phyloP scores from a whole-genome alignment of 345 rosid genomes.

The Hibiscus syriacus region DNA sequence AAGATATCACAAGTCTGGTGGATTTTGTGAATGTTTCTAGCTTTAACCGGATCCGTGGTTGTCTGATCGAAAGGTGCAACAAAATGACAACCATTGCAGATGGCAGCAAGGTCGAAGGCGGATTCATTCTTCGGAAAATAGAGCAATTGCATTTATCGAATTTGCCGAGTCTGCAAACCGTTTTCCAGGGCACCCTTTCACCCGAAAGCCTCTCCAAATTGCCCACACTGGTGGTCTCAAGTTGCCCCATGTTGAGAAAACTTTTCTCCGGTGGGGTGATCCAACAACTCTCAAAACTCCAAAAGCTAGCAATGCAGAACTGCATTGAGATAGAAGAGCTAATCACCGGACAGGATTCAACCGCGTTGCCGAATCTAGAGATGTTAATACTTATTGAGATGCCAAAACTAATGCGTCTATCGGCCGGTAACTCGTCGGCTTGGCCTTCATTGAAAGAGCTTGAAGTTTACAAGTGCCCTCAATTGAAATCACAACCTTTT shows the following conservation, averaged over 20 bases:
- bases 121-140: neutral
- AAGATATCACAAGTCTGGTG: slow-evolving; percentile 15
- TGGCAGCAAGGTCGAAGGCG: neutral
- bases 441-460: slow-evolving; percentile 18
- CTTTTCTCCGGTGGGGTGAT: slow-evolving; percentile 16
- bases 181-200: slow-evolving; percentile 21
- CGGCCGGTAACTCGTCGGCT: slow-evolving; percentile 8
- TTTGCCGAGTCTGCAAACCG: slow-evolving; percentile 4
- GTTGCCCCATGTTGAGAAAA: slow-evolving; percentile 14
- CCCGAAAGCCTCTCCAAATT: slow-evolving; percentile 19
- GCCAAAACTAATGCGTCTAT: slow-evolving; percentile 20
- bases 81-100: slow-evolving; percentile 9
- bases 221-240: slow-evolving; percentile 5
- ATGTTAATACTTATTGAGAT: slow-evolving; percentile 15
- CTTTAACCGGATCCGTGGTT: slow-evolving; percentile 9
- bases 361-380: slow-evolving; percentile 12
- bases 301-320: slow-evolving; percentile 15
- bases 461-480: slow-evolving; percentile 12
- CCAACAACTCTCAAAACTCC: slow-evolving; percentile 18
- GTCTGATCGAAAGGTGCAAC: slow-evolving; percentile 2
- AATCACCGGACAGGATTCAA: neutral
- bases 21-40: slow-evolving; percentile 6
- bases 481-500: slow-evolving; percentile 15
- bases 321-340: slow-evolving; percentile 21
- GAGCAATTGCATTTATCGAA: slow-evolving; percentile 5